phyloP scores from a whole-genome alignment of 805 yeast species.

The Candida ascalaphidarum region DNA sequence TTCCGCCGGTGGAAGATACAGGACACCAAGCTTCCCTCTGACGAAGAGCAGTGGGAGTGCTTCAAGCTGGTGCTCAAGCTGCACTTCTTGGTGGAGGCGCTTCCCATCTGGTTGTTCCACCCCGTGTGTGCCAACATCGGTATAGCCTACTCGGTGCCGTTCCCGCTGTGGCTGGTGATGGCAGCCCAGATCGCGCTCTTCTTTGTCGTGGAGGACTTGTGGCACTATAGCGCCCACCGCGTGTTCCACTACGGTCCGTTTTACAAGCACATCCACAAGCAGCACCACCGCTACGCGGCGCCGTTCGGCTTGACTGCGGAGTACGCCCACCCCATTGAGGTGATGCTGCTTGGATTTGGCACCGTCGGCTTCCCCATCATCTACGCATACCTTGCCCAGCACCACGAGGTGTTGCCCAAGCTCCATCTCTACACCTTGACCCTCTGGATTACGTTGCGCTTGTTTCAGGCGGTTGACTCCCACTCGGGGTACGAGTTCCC shows the following conservation, averaged over 20 bases:
- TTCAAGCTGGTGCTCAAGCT: conserved; percentile 74
- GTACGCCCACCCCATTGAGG: conserved; percentile 95
- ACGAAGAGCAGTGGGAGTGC: conserved; percentile 89
- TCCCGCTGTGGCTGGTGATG: conserved; percentile 61
- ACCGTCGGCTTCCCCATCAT: conserved; percentile 92
- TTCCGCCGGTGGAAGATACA: conserved; percentile 87
- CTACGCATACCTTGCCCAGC: conserved; percentile 66
- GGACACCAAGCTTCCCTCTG: conserved; percentile 71
- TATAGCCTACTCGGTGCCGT: conserved; percentile 72
- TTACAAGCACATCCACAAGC: conserved; percentile 91
- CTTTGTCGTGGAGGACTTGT: conserved; percentile 82
- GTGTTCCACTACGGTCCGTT: conserved; percentile 81
- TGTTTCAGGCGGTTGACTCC: conserved; percentile 94
- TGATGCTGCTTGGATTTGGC: conserved; percentile 84
- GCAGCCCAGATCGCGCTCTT: conserved; percentile 62
- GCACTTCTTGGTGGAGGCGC: conserved; percentile 87
- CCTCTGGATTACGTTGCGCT: conserved; percentile 78
- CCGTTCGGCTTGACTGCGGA: conserved; percentile 97
- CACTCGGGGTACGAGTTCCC: conserved; percentile 99
- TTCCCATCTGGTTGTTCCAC: conserved; percentile 97
- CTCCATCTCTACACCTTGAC: conserved; percentile 87
- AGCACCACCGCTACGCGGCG: conserved; percentile 96
- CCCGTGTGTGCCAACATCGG: conserved; percentile 81
- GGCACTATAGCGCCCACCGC: conserved; percentile 97
- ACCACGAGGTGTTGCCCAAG: conserved; percentile 22